Evolutionary conservation across 495 filamentous ascomycete genomes (phyloP).

Genomic region (Letharia lupina): DNA sequence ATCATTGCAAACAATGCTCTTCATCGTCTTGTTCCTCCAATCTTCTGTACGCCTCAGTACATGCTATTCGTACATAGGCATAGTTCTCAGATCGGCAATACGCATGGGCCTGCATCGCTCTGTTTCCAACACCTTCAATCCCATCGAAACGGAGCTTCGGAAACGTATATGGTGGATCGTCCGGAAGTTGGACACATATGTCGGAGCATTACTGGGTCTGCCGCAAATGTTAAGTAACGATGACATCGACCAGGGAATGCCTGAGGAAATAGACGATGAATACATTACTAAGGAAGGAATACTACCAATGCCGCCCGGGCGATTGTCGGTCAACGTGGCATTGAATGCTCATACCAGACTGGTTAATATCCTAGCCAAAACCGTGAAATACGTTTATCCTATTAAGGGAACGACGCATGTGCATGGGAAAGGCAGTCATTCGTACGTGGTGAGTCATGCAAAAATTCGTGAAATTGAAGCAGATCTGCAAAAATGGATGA

Average conservation of each 20-base stretch:
- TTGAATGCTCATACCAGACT: slow-evolving; percentile 79
- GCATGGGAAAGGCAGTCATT: slow-evolving; percentile 44
- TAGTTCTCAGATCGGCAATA: slow-evolving; percentile 75
- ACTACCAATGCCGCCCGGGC: slow-evolving; percentile 61
- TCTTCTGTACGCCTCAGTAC: slow-evolving; percentile 84
- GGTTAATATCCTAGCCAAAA: slow-evolving; percentile 70
- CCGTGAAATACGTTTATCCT: slow-evolving; percentile 85
- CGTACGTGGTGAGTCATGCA: slow-evolving; percentile 80
- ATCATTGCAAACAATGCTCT: slow-evolving; percentile 78
- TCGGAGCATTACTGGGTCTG: slow-evolving; percentile 79
- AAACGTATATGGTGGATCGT: slow-evolving; percentile 86
- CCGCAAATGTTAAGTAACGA: slow-evolving; percentile 77
- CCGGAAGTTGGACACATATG: slow-evolving; percentile 89
- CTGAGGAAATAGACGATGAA: slow-evolving; percentile 80
- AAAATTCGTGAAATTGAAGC: slow-evolving; percentile 84
- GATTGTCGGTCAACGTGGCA: slow-evolving; percentile 66
- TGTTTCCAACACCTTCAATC: slow-evolving; percentile 64
- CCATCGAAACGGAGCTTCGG: slow-evolving; percentile 75
- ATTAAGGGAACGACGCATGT: slow-evolving; percentile 57
- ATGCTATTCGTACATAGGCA: slow-evolving; percentile 88
- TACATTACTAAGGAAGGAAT: slow-evolving; percentile 77
- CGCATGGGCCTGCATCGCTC: slow-evolving; percentile 84
- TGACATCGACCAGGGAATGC: slow-evolving; percentile 86
- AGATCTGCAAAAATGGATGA: slow-evolving; percentile 78
- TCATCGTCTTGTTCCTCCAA: slow-evolving; percentile 90